phyloP scores from a whole-genome alignment of 352 stramenopile genomes.

The Aphanomyces astaci region DNA sequence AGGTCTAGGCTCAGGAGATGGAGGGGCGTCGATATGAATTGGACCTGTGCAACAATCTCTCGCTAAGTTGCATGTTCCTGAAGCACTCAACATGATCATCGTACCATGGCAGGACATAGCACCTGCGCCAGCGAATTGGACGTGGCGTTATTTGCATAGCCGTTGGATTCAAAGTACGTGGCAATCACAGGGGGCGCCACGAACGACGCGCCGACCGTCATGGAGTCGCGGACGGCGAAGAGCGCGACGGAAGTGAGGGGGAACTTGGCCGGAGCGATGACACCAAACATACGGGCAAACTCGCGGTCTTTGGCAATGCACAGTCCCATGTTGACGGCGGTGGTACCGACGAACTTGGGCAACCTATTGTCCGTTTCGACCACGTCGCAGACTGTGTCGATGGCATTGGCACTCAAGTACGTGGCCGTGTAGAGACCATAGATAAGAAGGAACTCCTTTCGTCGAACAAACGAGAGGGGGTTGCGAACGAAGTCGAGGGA shows the following conservation, averaged over 20 bases:
- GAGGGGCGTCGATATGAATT: constrained; percentile 85
- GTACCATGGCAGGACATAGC: constrained; percentile 69
- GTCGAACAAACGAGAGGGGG: constrained; percentile 72
- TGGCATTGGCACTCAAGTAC: constrained; percentile 80
- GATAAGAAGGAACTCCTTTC: constrained; percentile 83
- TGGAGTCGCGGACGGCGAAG: constrained; percentile 81
- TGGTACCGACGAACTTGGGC: constrained; percentile 85
- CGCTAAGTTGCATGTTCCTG: too few relatives aligned
- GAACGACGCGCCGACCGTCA: constrained; percentile 84
- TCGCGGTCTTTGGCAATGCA: constrained; percentile 87
- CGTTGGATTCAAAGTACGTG: constrained; percentile 43
- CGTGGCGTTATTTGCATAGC: constrained; percentile 37
- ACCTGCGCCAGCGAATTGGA: constrained; percentile 68
- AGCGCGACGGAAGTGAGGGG: constrained; percentile 69
- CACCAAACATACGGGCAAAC: constrained; percentile 89
- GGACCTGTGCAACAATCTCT: too few relatives aligned
- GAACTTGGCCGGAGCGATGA: constrained; percentile 65
- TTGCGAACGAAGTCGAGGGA: constrained; percentile 47
- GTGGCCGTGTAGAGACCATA: constrained; percentile 86
- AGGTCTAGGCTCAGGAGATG: constrained; percentile 83
- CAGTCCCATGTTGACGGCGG: constrained; percentile 85
- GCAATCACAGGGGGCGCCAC: constrained; percentile 62
- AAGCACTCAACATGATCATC: too few relatives aligned
- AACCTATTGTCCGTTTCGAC: constrained; percentile 64
- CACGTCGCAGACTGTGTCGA: constrained; percentile 79